Base-by-base conservation (phyloP, 2,329 filamentous ascomycete genomes). In the Fusarium tanahbumbuense region DNA sequence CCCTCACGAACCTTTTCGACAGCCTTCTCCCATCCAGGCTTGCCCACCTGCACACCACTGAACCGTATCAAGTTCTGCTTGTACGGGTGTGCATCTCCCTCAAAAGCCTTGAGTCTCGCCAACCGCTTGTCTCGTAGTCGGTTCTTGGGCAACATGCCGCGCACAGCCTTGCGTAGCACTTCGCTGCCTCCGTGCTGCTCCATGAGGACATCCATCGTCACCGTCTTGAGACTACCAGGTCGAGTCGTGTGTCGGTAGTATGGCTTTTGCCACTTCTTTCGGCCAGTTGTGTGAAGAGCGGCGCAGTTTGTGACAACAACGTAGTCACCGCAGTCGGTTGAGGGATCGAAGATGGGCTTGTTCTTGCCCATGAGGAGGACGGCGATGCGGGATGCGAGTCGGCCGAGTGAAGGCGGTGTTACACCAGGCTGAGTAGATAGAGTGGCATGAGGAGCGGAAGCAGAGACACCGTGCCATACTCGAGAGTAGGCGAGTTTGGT, bases 81-180 rank as follows among this genome's bases (percentile, higher is more conserved):
- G 81, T 98, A 98, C 41, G 96, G 97, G 84, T 99, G 94, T 25
- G 89, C 89, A 41, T 89, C 85, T n/a, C 95, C 94, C 83, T 99
- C 97, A 80, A 98, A 99, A 8, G 93, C 94, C 88, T 98, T 99
- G 78, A 99, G 83, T 74, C 96, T 86, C 40, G 91, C 93, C 83
- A 99, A 83, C 70, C 97, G 84, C 84, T 93, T 92, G 80, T 98
- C 94, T 75, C 95, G 86, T 77, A 99, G 83, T 76, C 94, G 85
- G 83, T 99, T 99, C 88, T 99, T 99, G 56, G 96, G 96, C 81
- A 99, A 82, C 96, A 99, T 99, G 50, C 97, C 97, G 78, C 92
- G 92, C 42, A 99, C 97, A 2, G 97, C 96, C 80, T 94, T 92
- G 76, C 93, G 87, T 78, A 99, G 82, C 40, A 99, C 91, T 86